Evolutionary conservation across 352 stramenopile genomes (phyloP).

Genomic region (Phytophthora nicotianae): DNA sequence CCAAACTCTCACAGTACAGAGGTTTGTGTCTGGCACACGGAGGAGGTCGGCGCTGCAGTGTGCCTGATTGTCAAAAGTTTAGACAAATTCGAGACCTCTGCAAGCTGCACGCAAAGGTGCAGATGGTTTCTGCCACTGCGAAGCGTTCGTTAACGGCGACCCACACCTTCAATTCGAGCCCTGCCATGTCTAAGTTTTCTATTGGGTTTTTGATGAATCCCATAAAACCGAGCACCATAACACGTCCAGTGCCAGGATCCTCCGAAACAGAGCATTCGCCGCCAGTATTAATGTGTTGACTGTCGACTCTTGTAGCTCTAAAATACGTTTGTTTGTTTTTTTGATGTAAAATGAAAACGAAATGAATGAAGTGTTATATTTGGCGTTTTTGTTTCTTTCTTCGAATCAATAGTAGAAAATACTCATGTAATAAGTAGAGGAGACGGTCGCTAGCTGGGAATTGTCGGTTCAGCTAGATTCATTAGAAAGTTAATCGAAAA

Average conservation of each 20-base stretch:
- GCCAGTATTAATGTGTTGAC: background rate
- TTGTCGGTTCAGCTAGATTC: too few species aligned
- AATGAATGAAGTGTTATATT: too few species aligned
- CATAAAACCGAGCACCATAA: background rate
- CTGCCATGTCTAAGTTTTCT: background rate
- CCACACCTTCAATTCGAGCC: background rate
- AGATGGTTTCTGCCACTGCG: background rate
- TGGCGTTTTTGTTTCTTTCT: too few species aligned
- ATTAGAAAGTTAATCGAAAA: too few species aligned
- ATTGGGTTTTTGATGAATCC: conserved; percentile 7
- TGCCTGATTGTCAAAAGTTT: conserved; percentile 10
- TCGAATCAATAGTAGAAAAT: too few species aligned
- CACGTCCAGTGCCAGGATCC: background rate
- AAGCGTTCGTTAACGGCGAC: background rate
- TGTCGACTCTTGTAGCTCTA: too few species aligned
- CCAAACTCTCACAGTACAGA: conserved; percentile 13
- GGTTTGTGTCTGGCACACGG: conserved; percentile 7
- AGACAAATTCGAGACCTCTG: conserved; percentile 13
- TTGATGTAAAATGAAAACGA: too few species aligned
- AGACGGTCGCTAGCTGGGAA: too few species aligned
- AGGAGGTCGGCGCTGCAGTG: conserved; percentile 12
- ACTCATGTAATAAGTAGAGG: too few species aligned
- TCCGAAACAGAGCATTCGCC: background rate
- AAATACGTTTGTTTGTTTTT: too few species aligned
- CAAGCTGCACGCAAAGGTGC: conserved; percentile 11